These are phyloP conservation scores for Melampsora americana DNA, from an alignment of 1,284 basidiomycete species.

Conservation along the genomic window DNA sequence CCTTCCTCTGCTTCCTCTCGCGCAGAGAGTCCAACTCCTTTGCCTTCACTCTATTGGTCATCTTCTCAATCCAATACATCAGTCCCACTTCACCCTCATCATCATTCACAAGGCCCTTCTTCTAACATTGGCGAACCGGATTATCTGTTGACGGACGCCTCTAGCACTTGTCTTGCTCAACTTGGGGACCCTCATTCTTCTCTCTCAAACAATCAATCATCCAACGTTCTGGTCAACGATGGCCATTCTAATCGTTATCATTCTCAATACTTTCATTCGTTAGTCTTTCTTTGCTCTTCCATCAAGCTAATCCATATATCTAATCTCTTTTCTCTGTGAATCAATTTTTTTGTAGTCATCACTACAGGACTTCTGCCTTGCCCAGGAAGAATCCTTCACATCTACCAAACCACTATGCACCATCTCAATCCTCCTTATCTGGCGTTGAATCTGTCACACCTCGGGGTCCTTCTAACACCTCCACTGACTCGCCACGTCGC, in stretches of 20 bases:
- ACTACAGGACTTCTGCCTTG: conserved; percentile 6
- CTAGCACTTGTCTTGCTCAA: neutral
- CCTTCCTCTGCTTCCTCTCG: neutral
- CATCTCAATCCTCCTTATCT: conserved; percentile 1
- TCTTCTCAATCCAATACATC: conserved; percentile 7
- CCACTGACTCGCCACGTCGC: neutral
- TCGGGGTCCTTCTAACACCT: neutral
- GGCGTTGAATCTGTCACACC: neutral
- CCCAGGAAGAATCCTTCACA: neutral
- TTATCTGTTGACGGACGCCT: conserved; percentile 10
- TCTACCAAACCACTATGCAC: conserved; percentile 15
- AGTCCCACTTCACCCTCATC: neutral
- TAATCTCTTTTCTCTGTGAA: neutral
- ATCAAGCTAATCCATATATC: neutral
- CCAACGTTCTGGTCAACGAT: conserved; percentile 13
- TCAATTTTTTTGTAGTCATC: neutral
- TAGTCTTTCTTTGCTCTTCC: conserved; percentile 1
- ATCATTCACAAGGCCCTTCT: neutral
- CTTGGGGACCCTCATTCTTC: conserved; percentile 1
- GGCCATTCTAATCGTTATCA: conserved; percentile 8
- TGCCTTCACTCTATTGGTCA: neutral
- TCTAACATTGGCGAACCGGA: neutral
- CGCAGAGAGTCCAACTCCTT: neutral
- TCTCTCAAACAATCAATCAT: conserved; percentile 1
- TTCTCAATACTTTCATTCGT: conserved; percentile 41